Conservation (phyloP, 2,329 filamentous ascomycete species). For the Davidsoniella neocaledoniae region DNA sequence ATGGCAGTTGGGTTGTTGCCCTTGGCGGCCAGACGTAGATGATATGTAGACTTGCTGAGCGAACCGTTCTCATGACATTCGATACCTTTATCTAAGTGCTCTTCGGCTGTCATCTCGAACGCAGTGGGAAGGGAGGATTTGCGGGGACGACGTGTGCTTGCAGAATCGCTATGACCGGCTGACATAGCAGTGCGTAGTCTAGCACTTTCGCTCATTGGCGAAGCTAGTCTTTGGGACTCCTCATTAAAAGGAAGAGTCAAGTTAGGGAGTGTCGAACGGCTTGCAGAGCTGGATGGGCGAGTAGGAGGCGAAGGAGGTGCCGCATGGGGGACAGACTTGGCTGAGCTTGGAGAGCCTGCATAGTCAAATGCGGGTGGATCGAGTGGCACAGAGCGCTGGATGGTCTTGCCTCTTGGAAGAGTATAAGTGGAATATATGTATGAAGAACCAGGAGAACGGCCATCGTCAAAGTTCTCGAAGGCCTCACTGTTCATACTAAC, state of each 20-base stretch:
- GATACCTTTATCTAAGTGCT: slow-evolving; percentile 82
- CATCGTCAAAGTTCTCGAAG: slow-evolving; percentile 32
- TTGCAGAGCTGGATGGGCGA: slow-evolving; percentile 40
- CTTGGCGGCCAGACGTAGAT: slow-evolving; percentile 74
- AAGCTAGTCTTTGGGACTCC: slow-evolving; percentile 28
- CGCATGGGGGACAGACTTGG: slow-evolving; percentile 19
- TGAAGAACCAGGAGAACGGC: slow-evolving; percentile 34
- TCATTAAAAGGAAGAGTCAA: slow-evolving; percentile 32
- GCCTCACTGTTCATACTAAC: slow-evolving; percentile 57
- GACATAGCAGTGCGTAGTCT: slow-evolving; percentile 31
- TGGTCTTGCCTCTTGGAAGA: slow-evolving; percentile 63
- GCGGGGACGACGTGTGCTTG: slow-evolving; percentile 31
- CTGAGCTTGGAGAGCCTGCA: slow-evolving; percentile 6
- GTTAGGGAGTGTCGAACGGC: slow-evolving; percentile 23
- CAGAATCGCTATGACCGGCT: slow-evolving; percentile 29
- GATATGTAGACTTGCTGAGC: slow-evolving; percentile 87
- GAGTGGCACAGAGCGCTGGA: slow-evolving; percentile 51
- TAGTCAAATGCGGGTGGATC: slow-evolving; percentile 41
- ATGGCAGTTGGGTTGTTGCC: slow-evolving; percentile 82
- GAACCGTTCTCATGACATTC: slow-evolving; percentile 76
- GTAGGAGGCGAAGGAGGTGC: slow-evolving; percentile 44
- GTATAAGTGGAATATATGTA: slow-evolving; percentile 78
- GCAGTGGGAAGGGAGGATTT: slow-evolving; percentile 35
- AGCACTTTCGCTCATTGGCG: slow-evolving; percentile 20
- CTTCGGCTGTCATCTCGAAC: slow-evolving; percentile 62